Evolutionary conservation across 2,329 filamentous ascomycete species (phyloP).

Genomic region (Ambrosiella beaveri): DNA sequence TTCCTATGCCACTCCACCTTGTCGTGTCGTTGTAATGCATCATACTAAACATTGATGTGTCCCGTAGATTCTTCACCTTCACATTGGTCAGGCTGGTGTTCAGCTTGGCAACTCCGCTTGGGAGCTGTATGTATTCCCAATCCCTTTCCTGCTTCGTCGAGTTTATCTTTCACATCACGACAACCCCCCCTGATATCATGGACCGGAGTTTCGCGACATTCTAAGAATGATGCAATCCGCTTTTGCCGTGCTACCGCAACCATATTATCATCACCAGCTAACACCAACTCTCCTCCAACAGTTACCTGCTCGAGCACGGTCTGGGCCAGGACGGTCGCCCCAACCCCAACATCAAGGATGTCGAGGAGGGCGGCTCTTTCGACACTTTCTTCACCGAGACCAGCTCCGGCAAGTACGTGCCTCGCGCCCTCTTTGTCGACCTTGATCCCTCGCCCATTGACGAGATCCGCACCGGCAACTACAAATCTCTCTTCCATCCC

Average conservation of each 20-base stretch:
- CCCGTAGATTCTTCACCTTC: slow-evolving; percentile 42
- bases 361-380: slow-evolving; percentile 45
- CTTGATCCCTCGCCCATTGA: slow-evolving; percentile 57
- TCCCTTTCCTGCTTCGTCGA: not conserved
- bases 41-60: not conserved
- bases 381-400: slow-evolving; percentile 63
- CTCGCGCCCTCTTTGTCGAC: slow-evolving; percentile 55
- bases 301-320: slow-evolving; percentile 57
- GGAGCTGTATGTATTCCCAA: slow-evolving; percentile 46
- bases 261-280: not conserved
- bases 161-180: not conserved
- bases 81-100: slow-evolving; percentile 51
- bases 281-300: slow-evolving; percentile 19
- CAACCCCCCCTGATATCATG: not conserved
- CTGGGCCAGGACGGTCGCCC: slow-evolving; percentile 47
- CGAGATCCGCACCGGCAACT: slow-evolving; percentile 51
- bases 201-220: not conserved
- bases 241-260: not conserved
- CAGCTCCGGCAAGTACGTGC: slow-evolving; percentile 53
- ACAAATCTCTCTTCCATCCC: slow-evolving; percentile 55
- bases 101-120: slow-evolving; percentile 61
- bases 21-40: not conserved
- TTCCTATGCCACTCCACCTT: too few relatives aligned
- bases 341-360: slow-evolving; percentile 41
- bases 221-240: too few relatives aligned